Conservation (phyloP, 1,284 basidiomycete species). For the Puccinia polysora region DNA sequence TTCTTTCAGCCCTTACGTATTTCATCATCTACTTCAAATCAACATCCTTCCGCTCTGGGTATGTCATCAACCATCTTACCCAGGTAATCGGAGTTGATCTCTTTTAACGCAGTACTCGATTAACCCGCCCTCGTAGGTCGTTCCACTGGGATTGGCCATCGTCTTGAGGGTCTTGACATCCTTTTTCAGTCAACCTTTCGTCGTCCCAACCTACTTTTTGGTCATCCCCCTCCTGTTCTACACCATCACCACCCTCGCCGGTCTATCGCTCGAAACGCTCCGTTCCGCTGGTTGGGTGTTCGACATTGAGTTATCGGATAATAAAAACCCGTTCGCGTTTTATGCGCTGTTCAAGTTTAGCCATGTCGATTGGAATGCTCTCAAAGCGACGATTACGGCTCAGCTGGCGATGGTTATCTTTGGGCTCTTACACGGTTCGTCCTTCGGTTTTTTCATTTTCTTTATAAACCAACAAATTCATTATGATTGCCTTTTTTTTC, state of each 20-base stretch:
- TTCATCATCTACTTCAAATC: slow-evolving; percentile 57
- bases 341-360: slow-evolving; percentile 53
- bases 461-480: background rate
- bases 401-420: slow-evolving; percentile 67
- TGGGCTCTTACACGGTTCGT: slow-evolving; percentile 79
- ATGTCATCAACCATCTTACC: slow-evolving; percentile 3
- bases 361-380: slow-evolving; percentile 50
- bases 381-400: slow-evolving; percentile 55
- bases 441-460: slow-evolving; percentile 63
- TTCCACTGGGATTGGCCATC: slow-evolving; percentile 70
- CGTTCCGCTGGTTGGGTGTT: slow-evolving; percentile 81
- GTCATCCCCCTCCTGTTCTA: slow-evolving; percentile 81
- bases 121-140: slow-evolving; percentile 51
- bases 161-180: slow-evolving; percentile 75
- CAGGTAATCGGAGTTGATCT: no score
- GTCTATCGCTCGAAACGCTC: slow-evolving; percentile 63
- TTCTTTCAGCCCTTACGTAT: slow-evolving; percentile 63
- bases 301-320: slow-evolving; percentile 55
- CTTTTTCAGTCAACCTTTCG: slow-evolving; percentile 76
- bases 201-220: slow-evolving; percentile 85
- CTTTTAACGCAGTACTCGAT: background rate
- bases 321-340: slow-evolving; percentile 57
- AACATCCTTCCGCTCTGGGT: slow-evolving; percentile 36
- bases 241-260: slow-evolving; percentile 62
- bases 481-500: background rate